Evolutionary conservation across 1,284 basidiomycete species (phyloP), one percentile per base, ranked within the genome.

Genomic region (Prillingera fragicola): DNA sequence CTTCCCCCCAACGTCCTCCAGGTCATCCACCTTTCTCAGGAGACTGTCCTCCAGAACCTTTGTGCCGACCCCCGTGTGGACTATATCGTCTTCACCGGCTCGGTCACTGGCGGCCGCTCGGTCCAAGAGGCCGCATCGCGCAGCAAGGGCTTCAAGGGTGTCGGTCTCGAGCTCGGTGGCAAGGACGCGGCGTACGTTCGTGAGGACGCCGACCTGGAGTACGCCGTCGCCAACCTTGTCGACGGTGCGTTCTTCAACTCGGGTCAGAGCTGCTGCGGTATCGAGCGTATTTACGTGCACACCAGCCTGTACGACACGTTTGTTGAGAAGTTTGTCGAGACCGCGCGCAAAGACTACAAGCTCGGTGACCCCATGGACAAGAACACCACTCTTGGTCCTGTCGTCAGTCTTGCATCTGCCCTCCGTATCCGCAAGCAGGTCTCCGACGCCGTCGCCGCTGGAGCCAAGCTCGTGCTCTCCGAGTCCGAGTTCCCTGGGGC

Each of bases 111-210:
- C 41, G 75, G 76, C 10, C 59, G 63, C 29, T 59, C 65, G 4
- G 66, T 74, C 8, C 62, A 65, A 39, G 57, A 66, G 54, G 69
- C 69, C 12, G 72, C 73, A 1, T 60, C 60, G 4, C 76, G 50
- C 17, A 68, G 69, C 6, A 55, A 62, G 5, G 81, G 80, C 0
- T 92, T 96, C 74, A 94, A 88, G 59, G 87, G 52, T 23, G 59
- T 74, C 7, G 73, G 71, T 4, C 62, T 78, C 34, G 77, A 97
- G 83, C 80, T 97, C 14, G 92, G 92, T 5, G 92, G 92, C 1
- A 96, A 96, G 70, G 91, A 96, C 63, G 88, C 92, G 7, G 92
- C 92, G 1, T 97, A 95, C 60, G 90, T 96, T 7, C 77, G 89
- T 23, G 71, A 78, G 1, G 91, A 96, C 62, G 90, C 85, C 1